Conservation (phyloP, 352 stramenopile species). For the Phytopythium montanum region DNA sequence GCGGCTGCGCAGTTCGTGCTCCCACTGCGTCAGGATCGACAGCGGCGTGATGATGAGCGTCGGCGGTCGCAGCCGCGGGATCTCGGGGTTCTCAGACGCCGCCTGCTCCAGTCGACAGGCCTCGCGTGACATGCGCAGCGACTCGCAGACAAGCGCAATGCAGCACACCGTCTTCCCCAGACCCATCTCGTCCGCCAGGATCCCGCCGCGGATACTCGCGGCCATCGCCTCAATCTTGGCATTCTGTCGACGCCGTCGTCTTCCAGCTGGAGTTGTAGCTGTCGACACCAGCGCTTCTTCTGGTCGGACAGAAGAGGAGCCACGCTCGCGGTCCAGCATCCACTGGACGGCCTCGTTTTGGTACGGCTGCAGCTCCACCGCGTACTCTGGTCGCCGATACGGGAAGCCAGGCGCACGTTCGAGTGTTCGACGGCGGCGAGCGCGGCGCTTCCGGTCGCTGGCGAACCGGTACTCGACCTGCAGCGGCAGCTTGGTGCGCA, state of each 20-base stretch:
- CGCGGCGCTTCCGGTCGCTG: conserved; percentile 42
- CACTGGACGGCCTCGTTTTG: conserved; percentile 85
- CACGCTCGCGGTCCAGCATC: conserved; percentile 74
- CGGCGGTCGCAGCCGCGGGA: conserved; percentile 44
- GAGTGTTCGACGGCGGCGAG: conserved; percentile 38
- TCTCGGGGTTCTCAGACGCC: conserved; percentile 11
- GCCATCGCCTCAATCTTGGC: conserved; percentile 33
- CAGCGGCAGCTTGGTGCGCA: conserved; percentile 60
- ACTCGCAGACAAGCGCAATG: conserved; percentile 74
- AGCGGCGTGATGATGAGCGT: conserved; percentile 81
- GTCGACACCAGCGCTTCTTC: background rate
- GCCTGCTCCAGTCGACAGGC: conserved; percentile 14
- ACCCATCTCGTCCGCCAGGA: conserved; percentile 88
- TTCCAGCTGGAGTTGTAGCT: conserved; percentile 2
- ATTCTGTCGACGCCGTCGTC: conserved; percentile 22
- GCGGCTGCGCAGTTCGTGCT: conserved; percentile 74
- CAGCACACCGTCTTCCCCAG: conserved; percentile 90
- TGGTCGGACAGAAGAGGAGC: conserved; percentile 1
- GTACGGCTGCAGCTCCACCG: conserved; percentile 70
- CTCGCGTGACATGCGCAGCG: conserved; percentile 39
- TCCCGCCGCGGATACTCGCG: conserved; percentile 56
- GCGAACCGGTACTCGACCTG: conserved; percentile 54
- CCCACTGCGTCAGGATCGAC: conserved; percentile 85
- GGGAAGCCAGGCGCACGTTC: conserved; percentile 36
- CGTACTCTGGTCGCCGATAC: conserved; percentile 43